phyloP scores from a whole-genome alignment of 2,329 filamentous ascomycete genomes.

The Aspergillus jensenii region DNA sequence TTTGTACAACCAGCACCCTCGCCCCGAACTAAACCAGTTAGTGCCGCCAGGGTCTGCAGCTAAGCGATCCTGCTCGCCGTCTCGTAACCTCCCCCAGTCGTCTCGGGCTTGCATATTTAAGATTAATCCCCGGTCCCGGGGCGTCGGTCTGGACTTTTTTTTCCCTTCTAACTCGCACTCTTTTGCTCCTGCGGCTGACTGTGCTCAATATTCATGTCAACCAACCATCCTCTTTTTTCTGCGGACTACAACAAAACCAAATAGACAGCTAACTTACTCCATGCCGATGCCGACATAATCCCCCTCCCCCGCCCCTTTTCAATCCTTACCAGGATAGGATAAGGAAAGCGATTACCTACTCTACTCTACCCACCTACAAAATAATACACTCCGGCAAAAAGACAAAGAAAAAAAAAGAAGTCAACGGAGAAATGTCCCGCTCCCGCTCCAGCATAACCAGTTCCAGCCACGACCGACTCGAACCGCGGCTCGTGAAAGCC shows the following conservation, averaged over 20 bases:
- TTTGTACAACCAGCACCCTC: too few species aligned
- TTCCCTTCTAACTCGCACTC: too few species aligned
- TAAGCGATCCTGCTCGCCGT: neutral
- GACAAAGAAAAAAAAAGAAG: too few species aligned
- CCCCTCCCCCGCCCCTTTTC: neutral
- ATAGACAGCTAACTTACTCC: neutral
- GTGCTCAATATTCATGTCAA: too few species aligned
- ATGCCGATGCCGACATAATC: neutral
- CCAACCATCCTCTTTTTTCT: too few species aligned
- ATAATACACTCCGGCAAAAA: neutral
- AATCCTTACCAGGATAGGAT: neutral
- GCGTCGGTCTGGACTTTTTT: neutral
- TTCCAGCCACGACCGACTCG: slow-evolving; percentile 39
- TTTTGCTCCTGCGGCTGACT: neutral
- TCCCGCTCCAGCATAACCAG: slow-evolving; percentile 32
- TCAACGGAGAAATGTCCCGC: slow-evolving; percentile 16
- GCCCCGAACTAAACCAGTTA: neutral
- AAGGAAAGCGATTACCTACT: neutral
- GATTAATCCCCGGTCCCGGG: neutral
- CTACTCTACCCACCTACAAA: too few species aligned
- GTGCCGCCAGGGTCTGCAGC: slow-evolving; percentile 2
- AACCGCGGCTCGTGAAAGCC: slow-evolving; percentile 43
- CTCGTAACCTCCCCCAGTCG: neutral
- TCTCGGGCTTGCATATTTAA: neutral
- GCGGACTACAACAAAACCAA: neutral